These are phyloP conservation scores for Kodamaea ohmeri DNA, from an alignment of 1,139 yeast genomes.

Conservation along the genomic window DNA sequence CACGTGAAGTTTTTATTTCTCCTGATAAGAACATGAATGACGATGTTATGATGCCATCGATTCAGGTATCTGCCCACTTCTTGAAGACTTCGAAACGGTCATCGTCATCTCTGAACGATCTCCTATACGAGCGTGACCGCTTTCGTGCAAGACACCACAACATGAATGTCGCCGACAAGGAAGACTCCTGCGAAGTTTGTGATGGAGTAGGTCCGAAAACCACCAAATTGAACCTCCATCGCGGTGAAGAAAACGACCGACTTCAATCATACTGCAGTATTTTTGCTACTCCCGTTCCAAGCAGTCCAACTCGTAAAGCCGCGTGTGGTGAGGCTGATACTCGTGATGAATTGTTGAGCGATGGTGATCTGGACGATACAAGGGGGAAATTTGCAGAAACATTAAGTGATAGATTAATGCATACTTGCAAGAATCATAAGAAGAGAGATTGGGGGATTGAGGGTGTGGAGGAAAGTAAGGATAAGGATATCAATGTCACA, in stretches of 20 bases:
- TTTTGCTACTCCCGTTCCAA: slow-evolving; percentile 2
- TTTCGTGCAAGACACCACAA: slow-evolving; percentile 41
- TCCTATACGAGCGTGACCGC: slow-evolving; percentile 42
- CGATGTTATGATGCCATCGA: slow-evolving; percentile 5
- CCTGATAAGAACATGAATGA: slow-evolving; percentile 4
- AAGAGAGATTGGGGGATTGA: too few relatives aligned
- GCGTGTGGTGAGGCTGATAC: neutral
- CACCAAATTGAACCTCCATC: slow-evolving; percentile 30
- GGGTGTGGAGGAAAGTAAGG: too few relatives aligned
- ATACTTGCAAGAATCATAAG: too few relatives aligned
- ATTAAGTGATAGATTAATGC: too few relatives aligned
- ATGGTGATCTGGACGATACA: neutral
- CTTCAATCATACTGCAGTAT: slow-evolving; percentile 7
- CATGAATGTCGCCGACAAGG: slow-evolving; percentile 24
- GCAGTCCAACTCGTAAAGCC: slow-evolving; percentile 2
- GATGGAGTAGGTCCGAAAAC: slow-evolving; percentile 40
- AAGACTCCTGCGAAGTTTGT: slow-evolving; percentile 34
- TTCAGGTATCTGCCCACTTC: slow-evolving; percentile 8
- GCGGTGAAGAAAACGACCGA: slow-evolving; percentile 6
- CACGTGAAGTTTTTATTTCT: neutral
- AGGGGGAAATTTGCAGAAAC: too few relatives aligned
- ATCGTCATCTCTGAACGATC: slow-evolving; percentile 43
- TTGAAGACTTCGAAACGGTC: slow-evolving; percentile 29
- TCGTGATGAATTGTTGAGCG: slow-evolving; percentile 1
- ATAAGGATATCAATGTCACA: too few relatives aligned